Evolutionary conservation across 345 rosid genomes (phyloP), one percentile per base, ranked within the genome.

Genomic region (Pugionium dolabratum): DNA sequence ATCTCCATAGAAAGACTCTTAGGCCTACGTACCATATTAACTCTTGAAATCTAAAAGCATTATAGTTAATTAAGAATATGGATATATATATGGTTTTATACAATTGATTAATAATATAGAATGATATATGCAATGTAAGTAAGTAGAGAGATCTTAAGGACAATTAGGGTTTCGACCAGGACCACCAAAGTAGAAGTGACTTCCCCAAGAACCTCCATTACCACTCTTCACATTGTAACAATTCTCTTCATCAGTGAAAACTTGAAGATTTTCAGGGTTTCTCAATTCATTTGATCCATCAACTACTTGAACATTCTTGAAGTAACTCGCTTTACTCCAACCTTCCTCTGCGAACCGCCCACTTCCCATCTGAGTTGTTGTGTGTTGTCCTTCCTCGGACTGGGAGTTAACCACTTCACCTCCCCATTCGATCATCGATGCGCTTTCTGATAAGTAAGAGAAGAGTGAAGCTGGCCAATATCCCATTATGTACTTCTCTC

Each of bases 371-470:
- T 86, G 83, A 35, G 92, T 86, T 2, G 83, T 69, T 6, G 92
- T 86, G 70, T 86, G 92, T 55, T 64, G 72, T 27, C 85, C 89
- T 42, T 78, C 80, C 29, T 85, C 81, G 1, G 84, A 75, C 43
- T 78, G 78, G 6, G 85, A 82, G 79, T 86, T 86, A 9, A 84
- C 89, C 7, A 86, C 85, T 75, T 86, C 89, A 0, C 92, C 92
- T 74, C 92, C 92, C 92, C 89, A 86, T 62, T 86, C 87, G 6
- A 86, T 82, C 89, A 82, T 82, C 26, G 92, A 79, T 11, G 92
- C 89, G 44, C 89, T 82, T 28, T 84, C 86, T 35, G 85, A 74
- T 36, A 86, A 63, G 82, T 86, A 82, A 29, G 92, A 81, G 76
- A 86, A 82, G 2, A 86, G 76, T 46, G 81, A 81, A 9, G 76